These are phyloP conservation scores for Plasmopara viticola DNA, from an alignment of 352 stramenopile species.

Conservation along the genomic window DNA sequence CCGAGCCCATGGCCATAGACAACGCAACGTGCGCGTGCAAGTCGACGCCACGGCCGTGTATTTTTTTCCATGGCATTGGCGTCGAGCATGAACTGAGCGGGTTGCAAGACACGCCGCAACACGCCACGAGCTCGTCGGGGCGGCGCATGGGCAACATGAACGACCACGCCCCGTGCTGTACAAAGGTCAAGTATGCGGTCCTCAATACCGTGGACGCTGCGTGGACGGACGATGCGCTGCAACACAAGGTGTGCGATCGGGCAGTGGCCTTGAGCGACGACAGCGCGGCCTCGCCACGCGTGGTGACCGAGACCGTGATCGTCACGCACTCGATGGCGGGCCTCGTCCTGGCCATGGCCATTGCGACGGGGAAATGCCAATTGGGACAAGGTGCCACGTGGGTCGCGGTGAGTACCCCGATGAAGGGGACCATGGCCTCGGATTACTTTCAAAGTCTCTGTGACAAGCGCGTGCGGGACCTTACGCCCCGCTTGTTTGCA, in stretches of 20 bases:
- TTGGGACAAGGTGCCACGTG: constrained; percentile 20
- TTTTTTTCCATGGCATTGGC: constrained; percentile 19
- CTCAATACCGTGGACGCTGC: constrained; percentile 15
- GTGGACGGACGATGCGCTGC: constrained; percentile 12
- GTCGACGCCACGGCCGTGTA: constrained; percentile 15
- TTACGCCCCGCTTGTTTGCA: constrained; percentile 6
- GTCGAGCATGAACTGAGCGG: constrained; percentile 13
- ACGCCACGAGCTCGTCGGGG: background rate
- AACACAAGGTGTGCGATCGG: constrained; percentile 19
- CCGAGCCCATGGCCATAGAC: constrained; percentile 11
- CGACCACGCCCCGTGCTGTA: constrained; percentile 16
- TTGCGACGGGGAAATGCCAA: constrained; percentile 18
- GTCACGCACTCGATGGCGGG: constrained; percentile 19
- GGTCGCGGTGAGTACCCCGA: constrained; percentile 23
- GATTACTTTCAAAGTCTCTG: constrained; percentile 28
- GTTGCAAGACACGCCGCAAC: constrained; percentile 13
- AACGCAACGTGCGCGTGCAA: constrained; percentile 14
- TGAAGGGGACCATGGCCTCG: constrained; percentile 25
- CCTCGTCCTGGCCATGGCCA: constrained; percentile 15
- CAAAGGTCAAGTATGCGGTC: constrained; percentile 15
- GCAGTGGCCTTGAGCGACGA: constrained; percentile 12
- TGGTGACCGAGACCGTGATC: constrained; percentile 17
- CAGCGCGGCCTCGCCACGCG: background rate
- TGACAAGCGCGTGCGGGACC: constrained; percentile 9
- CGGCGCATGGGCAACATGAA: constrained; percentile 19